These are phyloP conservation scores for Leishmania tarentolae DNA, from an alignment of 208 protist genomes.

Conservation along the genomic window DNA sequence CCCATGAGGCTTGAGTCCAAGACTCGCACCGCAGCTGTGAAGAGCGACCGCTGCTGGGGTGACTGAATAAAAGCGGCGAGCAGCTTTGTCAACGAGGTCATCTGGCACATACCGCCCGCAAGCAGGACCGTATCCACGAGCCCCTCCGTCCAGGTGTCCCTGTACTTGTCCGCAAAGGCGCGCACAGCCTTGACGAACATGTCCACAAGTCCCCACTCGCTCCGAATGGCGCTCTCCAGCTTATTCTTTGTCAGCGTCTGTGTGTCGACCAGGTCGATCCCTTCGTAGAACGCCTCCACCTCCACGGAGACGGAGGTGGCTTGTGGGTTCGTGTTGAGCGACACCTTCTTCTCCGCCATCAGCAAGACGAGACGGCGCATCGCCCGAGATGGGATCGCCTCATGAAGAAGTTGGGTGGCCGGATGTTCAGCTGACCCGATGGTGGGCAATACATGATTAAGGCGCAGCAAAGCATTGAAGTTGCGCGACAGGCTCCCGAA, in stretches of 20 bases:
- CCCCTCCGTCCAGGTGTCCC: slow-evolving; percentile 11
- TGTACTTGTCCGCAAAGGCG: slow-evolving; percentile 46
- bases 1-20: slow-evolving; percentile 40
- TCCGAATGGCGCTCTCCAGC: slow-evolving; percentile 67
- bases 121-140: slow-evolving; percentile 64
- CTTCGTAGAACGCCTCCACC: slow-evolving; percentile 89
- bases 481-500: slow-evolving; percentile 50
- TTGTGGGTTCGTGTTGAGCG: slow-evolving; percentile 65
- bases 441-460: slow-evolving; percentile 25
- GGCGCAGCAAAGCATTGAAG: slow-evolving; percentile 29
- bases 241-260: slow-evolving; percentile 67
- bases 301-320: slow-evolving; percentile 70
- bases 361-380: slow-evolving; percentile 64
- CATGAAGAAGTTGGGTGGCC: slow-evolving; percentile 37
- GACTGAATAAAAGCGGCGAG: slow-evolving; percentile 37
- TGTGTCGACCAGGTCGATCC: slow-evolving; percentile 84
- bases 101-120: slow-evolving; percentile 80
- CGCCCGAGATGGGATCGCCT: slow-evolving; percentile 71
- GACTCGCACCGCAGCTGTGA: slow-evolving; percentile 28
- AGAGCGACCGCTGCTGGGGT: slow-evolving; percentile 17
- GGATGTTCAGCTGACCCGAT: slow-evolving; percentile 29
- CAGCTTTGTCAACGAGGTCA: slow-evolving; percentile 54
- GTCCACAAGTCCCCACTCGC: slow-evolving; percentile 68
- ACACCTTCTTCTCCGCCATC: slow-evolving; percentile 83
- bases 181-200: slow-evolving; percentile 55